Percentiles rank a stretch among this genome's conserved stretches.
These are phyloP conservation scores for Diaporthe nobilis DNA, from an alignment of 2,329 filamentous ascomycete genomes.

Conservation along the genomic window DNA sequence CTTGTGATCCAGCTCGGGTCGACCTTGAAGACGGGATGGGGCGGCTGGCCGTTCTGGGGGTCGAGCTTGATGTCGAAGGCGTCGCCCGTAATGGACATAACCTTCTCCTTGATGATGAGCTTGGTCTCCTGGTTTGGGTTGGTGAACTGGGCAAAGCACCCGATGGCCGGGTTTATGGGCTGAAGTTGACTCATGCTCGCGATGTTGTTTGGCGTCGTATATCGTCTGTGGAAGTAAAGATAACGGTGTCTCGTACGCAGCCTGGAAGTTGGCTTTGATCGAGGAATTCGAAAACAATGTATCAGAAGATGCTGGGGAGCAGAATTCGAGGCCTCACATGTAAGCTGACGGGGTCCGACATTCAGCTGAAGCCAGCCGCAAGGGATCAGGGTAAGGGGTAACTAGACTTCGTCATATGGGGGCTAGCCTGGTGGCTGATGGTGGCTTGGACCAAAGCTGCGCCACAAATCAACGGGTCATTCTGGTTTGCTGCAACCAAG, in stretches of 20 bases:
- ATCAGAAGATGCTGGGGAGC: not conserved
- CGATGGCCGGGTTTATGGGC: conserved; percentile 50
- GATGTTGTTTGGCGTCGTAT: not conserved
- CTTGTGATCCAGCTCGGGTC: conserved; percentile 61
- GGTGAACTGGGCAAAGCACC: conserved; percentile 31
- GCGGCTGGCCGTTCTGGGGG: conserved; percentile 58
- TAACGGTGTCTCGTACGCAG: no score
- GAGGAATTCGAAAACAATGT: not conserved
- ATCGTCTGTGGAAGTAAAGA: not conserved
- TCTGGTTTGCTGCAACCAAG: not conserved
- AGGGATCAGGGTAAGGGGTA: not conserved
- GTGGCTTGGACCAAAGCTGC: not conserved
- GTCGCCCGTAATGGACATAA: conserved; percentile 73
- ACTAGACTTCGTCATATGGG: not conserved
- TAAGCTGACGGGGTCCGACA: not conserved
- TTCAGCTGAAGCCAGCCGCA: not conserved
- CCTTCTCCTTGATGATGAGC: conserved; percentile 72
- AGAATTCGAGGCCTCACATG: not conserved
- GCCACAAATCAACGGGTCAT: not conserved
- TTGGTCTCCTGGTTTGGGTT: conserved; percentile 57
- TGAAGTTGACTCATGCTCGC: conserved; percentile 13
- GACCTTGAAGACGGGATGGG: conserved; percentile 63
- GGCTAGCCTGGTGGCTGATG: not conserved
- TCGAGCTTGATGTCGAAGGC: conserved; percentile 72
- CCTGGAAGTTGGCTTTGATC: accelerated